Base-by-base conservation (phyloP, 495 filamentous ascomycete genomes). In the Daldinia loculata region DNA sequence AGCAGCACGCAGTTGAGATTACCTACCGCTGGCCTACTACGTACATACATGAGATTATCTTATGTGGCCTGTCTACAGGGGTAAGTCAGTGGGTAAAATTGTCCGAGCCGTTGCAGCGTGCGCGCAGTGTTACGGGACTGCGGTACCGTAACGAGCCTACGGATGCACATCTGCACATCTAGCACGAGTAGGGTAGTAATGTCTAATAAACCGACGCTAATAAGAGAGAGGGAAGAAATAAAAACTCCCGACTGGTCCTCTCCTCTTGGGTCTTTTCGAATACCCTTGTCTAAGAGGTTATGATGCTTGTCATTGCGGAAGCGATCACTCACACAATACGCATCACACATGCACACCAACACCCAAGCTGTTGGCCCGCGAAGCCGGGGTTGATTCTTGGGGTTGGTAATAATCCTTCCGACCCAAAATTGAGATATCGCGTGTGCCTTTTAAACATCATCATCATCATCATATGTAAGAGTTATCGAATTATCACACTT, bases 71-170 rank as follows among this genome's bases (percentile, higher is more conserved):
- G 30, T 56, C 53, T 19, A 41, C 70, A 69, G 66, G 70, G 70
- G 62, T 69, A 30, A 43, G 62, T 45, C 67, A 70, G 45, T 70
- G 71, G 71, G 58, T 67, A 74, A 74, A 74, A 74, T 74, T 74
- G 67, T 74, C 71, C 71, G 71, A 74, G 71, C 63, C 71, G 71
- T 71, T 74, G 71, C 71, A 74, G 71, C 70, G 55, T 61, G 56
- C 51, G 70, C 58, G 66, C 56, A 56, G 70, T 73, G 70, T 56
- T 65, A 68, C 61, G 48, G 55, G 65, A 66, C 27, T 64, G 56
- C 63, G 60, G 69, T 72, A 67, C 69, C 56, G 62, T 73, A 69
- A 69, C 66, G 66, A 69, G 66, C 61, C 56, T 45, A 69, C 65
- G 60, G 56, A 69, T 63, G 64, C 58, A 62, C 39, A 59, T 36